phyloP scores from a whole-genome alignment of 2,329 filamentous ascomycete genomes.

The Neonectria ditissima region DNA sequence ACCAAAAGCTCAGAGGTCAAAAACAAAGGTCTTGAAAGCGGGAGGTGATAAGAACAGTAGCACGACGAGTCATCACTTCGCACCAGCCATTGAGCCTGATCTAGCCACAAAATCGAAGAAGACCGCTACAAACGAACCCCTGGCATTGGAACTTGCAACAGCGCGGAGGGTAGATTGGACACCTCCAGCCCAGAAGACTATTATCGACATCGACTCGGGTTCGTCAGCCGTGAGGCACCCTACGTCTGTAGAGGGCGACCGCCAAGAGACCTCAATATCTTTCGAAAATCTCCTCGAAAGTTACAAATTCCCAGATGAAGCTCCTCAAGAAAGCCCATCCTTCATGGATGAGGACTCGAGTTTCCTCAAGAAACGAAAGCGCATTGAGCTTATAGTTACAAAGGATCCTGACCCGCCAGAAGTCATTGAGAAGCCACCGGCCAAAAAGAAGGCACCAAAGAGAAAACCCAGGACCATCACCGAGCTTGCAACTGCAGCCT shows the following conservation, averaged over 20 bases:
- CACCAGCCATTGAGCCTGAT: slow-evolving; percentile 31
- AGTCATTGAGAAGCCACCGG: slow-evolving; percentile 46
- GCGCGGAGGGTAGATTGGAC: slow-evolving; percentile 75
- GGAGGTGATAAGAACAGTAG: slow-evolving; percentile 29
- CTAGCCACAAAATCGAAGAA: slow-evolving; percentile 28
- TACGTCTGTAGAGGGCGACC: slow-evolving; percentile 18
- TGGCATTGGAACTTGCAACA: slow-evolving; percentile 62
- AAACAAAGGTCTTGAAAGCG: slow-evolving; percentile 31
- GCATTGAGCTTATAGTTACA: slow-evolving; percentile 62
- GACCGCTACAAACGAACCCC: slow-evolving; percentile 47
- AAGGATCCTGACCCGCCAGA: slow-evolving; percentile 40
- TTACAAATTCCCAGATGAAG: slow-evolving; percentile 53
- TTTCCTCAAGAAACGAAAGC: slow-evolving; percentile 66
- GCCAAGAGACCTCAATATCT: slow-evolving; percentile 49
- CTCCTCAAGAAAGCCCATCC: slow-evolving; percentile 25
- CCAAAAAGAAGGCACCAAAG: slow-evolving; percentile 66
- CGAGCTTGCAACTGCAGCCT: slow-evolving; percentile 79
- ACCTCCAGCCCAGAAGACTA: slow-evolving; percentile 62
- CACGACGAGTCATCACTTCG: slow-evolving; percentile 52
- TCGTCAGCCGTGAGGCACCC: slow-evolving; percentile 43
- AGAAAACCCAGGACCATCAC: slow-evolving; percentile 85
- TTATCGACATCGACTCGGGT: slow-evolving; percentile 46
- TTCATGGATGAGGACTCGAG: slow-evolving; percentile 45
- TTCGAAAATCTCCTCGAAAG: slow-evolving; percentile 59
- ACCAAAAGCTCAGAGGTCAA: slow-evolving; percentile 32